phyloP scores from a whole-genome alignment of 2,329 filamentous ascomycete species.

The Didymella keratinophila region DNA sequence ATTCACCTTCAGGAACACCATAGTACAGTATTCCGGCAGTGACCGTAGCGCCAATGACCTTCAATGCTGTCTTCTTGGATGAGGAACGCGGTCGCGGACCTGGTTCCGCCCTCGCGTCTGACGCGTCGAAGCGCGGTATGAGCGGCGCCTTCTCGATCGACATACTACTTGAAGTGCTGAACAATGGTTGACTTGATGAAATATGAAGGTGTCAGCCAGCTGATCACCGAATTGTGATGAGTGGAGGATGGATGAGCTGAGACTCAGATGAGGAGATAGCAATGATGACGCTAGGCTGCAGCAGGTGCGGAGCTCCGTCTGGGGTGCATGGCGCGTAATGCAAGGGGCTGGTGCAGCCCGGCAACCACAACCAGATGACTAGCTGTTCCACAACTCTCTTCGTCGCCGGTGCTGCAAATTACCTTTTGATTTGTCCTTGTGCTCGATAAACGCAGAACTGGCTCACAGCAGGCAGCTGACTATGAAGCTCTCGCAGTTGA shows the following conservation, averaged over 20 bases:
- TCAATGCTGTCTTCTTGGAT: slow-evolving; percentile 25
- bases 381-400: not conserved
- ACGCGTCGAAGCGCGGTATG: slow-evolving; percentile 23
- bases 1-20: slow-evolving; percentile 25
- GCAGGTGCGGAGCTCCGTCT: slow-evolving; percentile 26
- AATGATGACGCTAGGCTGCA: slow-evolving; percentile 27
- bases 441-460: not conserved
- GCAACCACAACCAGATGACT: slow-evolving; percentile 8
- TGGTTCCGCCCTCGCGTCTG: slow-evolving; percentile 12
- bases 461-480: not conserved
- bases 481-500: not conserved
- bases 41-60: slow-evolving; percentile 27
- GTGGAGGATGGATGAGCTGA: slow-evolving; percentile 7
- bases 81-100: slow-evolving; percentile 24
- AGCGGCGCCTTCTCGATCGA: slow-evolving; percentile 34
- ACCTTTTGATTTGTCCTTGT: not conserved
- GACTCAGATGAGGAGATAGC: slow-evolving; percentile 13
- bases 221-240: slow-evolving; percentile 28
- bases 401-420: not conserved
- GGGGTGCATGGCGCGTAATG: slow-evolving; percentile 34
- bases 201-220: slow-evolving; percentile 32
- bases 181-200: not conserved
- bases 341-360: slow-evolving; percentile 22
- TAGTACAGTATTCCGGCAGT: slow-evolving; percentile 33
- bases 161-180: slow-evolving; percentile 22